Evolutionary conservation across 2,329 filamentous ascomycete species (phyloP).

Genomic region (Chaetothyriales sp.): DNA sequence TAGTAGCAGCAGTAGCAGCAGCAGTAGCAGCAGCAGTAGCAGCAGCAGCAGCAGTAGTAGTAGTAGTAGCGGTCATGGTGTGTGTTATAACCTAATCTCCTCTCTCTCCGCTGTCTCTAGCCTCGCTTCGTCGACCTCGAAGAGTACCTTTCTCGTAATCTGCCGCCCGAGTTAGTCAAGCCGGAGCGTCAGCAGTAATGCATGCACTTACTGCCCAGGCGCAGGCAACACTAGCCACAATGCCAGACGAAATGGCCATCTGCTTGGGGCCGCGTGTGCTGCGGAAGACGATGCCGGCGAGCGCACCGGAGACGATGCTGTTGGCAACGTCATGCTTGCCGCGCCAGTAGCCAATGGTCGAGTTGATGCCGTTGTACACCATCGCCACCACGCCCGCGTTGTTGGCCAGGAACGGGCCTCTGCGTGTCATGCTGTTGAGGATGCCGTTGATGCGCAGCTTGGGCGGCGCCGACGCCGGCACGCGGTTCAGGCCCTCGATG

Average conservation of each 20-base stretch:
- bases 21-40: too few relatives aligned
- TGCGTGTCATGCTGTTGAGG: slow-evolving; percentile 81
- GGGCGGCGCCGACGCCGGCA: slow-evolving; percentile 58
- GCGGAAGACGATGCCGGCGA: slow-evolving; percentile 94
- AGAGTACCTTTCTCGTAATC: slow-evolving; percentile 39
- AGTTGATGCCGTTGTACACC: slow-evolving; percentile 89
- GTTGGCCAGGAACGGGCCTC: slow-evolving; percentile 92
- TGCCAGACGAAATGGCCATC: slow-evolving; percentile 86
- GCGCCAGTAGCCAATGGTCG: slow-evolving; percentile 60
- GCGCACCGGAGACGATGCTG: slow-evolving; percentile 66
- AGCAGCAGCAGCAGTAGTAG: too few relatives aligned
- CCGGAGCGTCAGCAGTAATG: slow-evolving; percentile 7
- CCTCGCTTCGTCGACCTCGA: slow-evolving; percentile 24
- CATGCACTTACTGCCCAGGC: slow-evolving; percentile 70
- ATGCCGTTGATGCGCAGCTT: slow-evolving; percentile 89
- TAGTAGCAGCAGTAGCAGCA: too few relatives aligned
- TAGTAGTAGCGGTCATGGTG: too few relatives aligned
- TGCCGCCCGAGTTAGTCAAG: slow-evolving; percentile 18
- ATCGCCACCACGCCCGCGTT: slow-evolving; percentile 91
- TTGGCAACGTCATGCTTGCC: slow-evolving; percentile 86
- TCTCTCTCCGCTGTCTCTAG: neutral
- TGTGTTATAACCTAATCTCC: neutral
- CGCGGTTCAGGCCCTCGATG: slow-evolving; percentile 70
- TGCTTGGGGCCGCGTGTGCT: slow-evolving; percentile 79
- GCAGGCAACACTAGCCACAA: slow-evolving; percentile 75